Evolutionary conservation across 768 basidiomycete species (phyloP).

Genomic region (Symmetrospora coprosmae): DNA sequence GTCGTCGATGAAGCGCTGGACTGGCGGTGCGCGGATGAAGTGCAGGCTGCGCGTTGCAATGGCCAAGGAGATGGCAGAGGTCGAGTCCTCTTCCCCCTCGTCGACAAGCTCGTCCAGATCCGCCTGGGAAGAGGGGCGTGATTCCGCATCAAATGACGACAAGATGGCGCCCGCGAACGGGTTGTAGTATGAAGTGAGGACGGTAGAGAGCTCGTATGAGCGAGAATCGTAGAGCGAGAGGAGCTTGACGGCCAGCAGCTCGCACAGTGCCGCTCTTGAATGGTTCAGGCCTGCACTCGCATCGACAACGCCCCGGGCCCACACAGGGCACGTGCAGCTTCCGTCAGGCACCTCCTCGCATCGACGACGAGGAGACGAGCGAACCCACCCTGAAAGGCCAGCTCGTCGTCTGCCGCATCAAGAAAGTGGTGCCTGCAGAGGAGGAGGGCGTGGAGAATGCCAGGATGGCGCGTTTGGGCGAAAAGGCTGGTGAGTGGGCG

Average conservation of each 20-base stretch:
- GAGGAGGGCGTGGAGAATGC: slow-evolving; percentile 1
- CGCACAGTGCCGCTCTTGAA: slow-evolving; percentile 63
- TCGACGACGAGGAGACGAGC: neutral
- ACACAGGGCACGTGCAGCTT: neutral
- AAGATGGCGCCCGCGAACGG: slow-evolving; percentile 62
- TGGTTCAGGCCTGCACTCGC: slow-evolving; percentile 44
- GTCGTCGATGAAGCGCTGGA: slow-evolving; percentile 73
- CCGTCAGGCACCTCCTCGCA: neutral
- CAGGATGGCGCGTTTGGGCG: slow-evolving; percentile 15
- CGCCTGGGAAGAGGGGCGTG: slow-evolving; percentile 45
- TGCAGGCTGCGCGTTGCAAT: slow-evolving; percentile 69
- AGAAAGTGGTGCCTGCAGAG: slow-evolving; percentile 43
- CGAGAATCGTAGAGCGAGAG: slow-evolving; percentile 54
- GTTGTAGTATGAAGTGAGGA: slow-evolving; percentile 69
- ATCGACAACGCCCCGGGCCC: neutral
- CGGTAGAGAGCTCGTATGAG: slow-evolving; percentile 57
- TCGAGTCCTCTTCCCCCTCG: slow-evolving; percentile 23
- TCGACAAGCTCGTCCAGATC: slow-evolving; percentile 49
- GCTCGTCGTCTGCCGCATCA: slow-evolving; percentile 50
- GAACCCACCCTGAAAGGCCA: slow-evolving; percentile 52
- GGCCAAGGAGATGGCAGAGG: slow-evolving; percentile 43
- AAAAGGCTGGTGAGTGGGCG: slow-evolving; percentile 11
- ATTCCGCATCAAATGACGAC: slow-evolving; percentile 54
- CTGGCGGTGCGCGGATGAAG: slow-evolving; percentile 68
- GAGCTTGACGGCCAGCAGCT: slow-evolving; percentile 77